phyloP scores from a whole-genome alignment of 257 asterid genomes.

The Ilex asprella region DNA sequence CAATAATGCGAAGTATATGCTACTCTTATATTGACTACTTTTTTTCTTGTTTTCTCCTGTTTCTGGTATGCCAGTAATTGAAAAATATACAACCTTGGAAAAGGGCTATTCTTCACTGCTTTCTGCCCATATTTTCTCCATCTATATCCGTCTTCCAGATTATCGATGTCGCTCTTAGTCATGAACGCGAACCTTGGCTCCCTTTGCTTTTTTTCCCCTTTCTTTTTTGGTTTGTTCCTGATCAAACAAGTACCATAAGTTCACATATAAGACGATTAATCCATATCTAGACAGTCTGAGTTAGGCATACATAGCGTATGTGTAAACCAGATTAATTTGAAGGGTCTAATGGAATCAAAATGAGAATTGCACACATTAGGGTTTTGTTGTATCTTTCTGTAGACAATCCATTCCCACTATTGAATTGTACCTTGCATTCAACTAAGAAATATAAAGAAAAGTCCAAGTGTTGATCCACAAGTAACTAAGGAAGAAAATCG shows the following conservation, averaged over 20 bases:
- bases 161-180: conserved; percentile 76
- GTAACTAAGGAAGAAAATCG: neutral
- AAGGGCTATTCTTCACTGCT: conserved; percentile 79
- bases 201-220: conserved; percentile 51
- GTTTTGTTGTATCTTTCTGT: neutral
- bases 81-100: conserved; percentile 54
- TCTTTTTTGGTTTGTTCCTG: conserved; percentile 38
- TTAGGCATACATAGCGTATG: too few relatives aligned
- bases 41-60: neutral
- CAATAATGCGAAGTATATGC: too few relatives aligned
- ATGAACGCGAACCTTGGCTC: conserved; percentile 60
- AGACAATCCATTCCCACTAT: neutral
- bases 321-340: neutral
- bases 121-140: conserved; percentile 54
- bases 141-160: conserved; percentile 51
- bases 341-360: neutral
- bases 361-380: neutral
- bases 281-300: too few relatives aligned
- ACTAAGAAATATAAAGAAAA: neutral
- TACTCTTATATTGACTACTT: too few relatives aligned
- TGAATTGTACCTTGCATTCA: neutral
- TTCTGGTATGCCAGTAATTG: neutral
- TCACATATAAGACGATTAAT: neutral
- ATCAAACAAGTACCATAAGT: conserved; percentile 1
- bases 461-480: neutral